These are phyloP conservation scores for Acacia crassicarpa DNA, from an alignment of 306 rosid genomes.

Conservation along the genomic window DNA sequence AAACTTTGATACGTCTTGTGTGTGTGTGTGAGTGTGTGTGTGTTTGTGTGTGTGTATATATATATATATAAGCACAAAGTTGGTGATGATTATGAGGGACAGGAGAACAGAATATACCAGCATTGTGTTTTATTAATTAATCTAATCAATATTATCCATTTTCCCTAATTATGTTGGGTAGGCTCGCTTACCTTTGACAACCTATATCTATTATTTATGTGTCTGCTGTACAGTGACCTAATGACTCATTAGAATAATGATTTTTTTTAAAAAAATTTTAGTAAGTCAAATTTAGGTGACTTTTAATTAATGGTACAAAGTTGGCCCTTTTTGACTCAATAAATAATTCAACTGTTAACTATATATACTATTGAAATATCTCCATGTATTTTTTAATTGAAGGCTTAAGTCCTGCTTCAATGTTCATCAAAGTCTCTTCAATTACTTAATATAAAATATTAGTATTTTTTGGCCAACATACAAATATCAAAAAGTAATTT, in stretches of 20 bases:
- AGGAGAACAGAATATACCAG: background rate
- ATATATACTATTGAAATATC: background rate
- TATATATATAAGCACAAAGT: too few species aligned
- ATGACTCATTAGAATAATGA: background rate
- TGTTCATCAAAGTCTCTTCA: background rate
- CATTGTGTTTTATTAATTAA: background rate
- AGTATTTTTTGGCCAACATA: background rate
- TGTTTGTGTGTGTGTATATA: too few species aligned
- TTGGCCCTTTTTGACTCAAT: background rate
- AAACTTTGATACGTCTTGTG: background rate
- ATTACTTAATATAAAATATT: background rate
- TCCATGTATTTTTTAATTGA: background rate
- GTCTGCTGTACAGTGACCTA: background rate
- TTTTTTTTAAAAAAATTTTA: too few species aligned
- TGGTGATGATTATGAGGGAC: background rate
- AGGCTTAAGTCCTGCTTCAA: background rate
- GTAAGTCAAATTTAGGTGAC: background rate
- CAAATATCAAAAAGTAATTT: background rate
- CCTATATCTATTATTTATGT: background rate
- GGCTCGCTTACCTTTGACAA: background rate
- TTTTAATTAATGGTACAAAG: background rate
- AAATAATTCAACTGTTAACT: background rate
- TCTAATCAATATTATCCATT: background rate
- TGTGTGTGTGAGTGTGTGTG: too few species aligned
- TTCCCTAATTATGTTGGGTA: background rate